Evolutionary conservation across 139 green algal species (phyloP), one percentile per base, ranked within the genome.

Genomic region (Coelastrella sp.): DNA sequence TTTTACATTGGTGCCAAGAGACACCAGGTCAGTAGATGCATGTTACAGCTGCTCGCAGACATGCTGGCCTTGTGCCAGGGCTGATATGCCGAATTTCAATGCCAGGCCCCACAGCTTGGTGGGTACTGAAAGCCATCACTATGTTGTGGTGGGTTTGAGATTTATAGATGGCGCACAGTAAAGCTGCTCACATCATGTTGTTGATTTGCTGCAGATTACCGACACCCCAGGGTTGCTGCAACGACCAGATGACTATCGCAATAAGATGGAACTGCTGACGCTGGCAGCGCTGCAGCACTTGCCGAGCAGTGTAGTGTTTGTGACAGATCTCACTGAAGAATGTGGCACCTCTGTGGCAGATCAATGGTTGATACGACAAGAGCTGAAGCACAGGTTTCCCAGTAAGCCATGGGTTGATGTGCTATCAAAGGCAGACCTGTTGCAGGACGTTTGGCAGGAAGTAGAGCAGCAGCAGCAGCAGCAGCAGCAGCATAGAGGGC

Each of bases 251-350:
- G 91, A 93, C 1, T 95, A 99, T 57, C 94, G 98, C 79, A 99
- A 99, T 87, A 95, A 95, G 10, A 99, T 99, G 94, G 98, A 99
- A 92, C 90, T 93, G 68, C 95, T 99, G 15, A 99, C 98, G 0
- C 92, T 99, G 78, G 97, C 98, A 4, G 95, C 95, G 7, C 91
- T 99, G 84, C 89, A 96, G 72, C 93, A 97, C 93, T 95, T 99
- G 81, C 97, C 97, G 59, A 98, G 95, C 6, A 84, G 74, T 25
- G 89, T 92, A 4, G 59, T 89, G 89, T 92, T 92, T 89, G 89
- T 90, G 14, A 61, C 75, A 66, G 98, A 99, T 90, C 93, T 99
- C 8, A 99, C 97, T 7, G 98, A 96, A 82, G 93, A 97, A 76
- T 99, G 97, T 90, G 98, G 98, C 73, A 99, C 95, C 8, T 95